Conservation (phyloP, 257 asterid species). For the Lycium barbarum region DNA sequence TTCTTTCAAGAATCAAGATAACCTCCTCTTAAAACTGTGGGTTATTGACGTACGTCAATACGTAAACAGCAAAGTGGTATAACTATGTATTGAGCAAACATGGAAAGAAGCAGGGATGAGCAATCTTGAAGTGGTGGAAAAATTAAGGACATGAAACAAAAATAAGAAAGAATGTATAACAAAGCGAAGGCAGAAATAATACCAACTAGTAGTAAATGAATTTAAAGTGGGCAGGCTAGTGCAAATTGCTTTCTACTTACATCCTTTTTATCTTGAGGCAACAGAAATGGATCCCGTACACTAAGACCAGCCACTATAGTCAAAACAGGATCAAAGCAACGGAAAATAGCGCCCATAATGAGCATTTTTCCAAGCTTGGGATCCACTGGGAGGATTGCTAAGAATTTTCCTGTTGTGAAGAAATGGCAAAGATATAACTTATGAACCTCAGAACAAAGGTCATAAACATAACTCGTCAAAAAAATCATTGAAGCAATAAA, state of each 20-base stretch:
- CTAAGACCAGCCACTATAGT: conserved; percentile 97
- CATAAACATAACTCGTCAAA: not conserved
- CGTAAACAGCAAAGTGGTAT: not conserved
- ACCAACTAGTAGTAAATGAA: conserved; percentile 27
- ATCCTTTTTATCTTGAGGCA: conserved; percentile 97
- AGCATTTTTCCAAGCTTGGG: conserved; percentile 99
- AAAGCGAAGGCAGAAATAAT: conserved; percentile 21
- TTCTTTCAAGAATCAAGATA: not conserved
- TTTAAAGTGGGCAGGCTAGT: not conserved
- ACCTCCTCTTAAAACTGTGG: not conserved
- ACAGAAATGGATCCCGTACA: conserved; percentile 93
- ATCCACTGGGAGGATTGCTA: conserved; percentile 96
- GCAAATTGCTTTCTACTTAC: conserved; percentile 53
- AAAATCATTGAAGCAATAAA: conserved; percentile 24
- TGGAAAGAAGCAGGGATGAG: not conserved
- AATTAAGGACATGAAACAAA: conserved; percentile 22
- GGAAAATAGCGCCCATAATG: conserved; percentile 86
- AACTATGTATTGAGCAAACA: conserved; percentile 10
- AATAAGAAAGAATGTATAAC: conserved; percentile 24
- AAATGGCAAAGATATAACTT: conserved; percentile 21
- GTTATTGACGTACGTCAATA: not conserved
- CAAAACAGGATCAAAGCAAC: conserved; percentile 93
- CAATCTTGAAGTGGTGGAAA: conserved; percentile 12
- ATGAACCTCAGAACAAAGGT: not conserved
- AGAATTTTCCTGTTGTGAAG: conserved; percentile 71